These are phyloP conservation scores for Xylaria castorea DNA, from an alignment of 495 filamentous ascomycete species.

Conservation along the genomic window DNA sequence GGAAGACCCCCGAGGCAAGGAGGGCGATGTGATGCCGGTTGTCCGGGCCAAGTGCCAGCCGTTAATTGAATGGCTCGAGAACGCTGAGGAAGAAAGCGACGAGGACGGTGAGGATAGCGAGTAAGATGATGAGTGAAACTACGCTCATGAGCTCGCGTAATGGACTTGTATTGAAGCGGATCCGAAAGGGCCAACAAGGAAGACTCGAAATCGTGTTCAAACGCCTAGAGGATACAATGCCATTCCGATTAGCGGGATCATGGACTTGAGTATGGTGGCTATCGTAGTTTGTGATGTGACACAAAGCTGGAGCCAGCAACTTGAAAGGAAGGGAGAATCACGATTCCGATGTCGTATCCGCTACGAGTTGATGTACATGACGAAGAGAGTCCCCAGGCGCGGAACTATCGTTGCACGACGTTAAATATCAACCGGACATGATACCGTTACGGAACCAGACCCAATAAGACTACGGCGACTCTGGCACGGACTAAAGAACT, in stretches of 20 bases:
- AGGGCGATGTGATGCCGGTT: constrained; percentile 67
- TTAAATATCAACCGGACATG: too few species aligned
- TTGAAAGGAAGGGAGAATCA: neutral
- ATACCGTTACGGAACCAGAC: too few species aligned
- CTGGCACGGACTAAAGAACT: neutral
- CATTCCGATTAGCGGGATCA: neutral
- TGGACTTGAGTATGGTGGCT: neutral
- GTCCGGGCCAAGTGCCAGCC: constrained; percentile 75
- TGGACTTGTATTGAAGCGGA: neutral
- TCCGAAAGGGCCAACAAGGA: neutral
- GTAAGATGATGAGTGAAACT: constrained; percentile 4
- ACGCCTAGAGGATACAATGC: neutral
- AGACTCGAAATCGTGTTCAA: neutral
- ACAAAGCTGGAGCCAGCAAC: neutral
- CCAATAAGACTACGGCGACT: neutral
- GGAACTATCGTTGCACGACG: too few species aligned
- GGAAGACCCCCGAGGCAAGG: constrained; percentile 69
- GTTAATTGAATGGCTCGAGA: constrained; percentile 85
- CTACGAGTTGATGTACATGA: neutral
- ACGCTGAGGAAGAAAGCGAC: constrained; percentile 80
- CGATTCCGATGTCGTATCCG: neutral
- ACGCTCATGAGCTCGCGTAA: neutral
- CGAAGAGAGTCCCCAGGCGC: too few species aligned
- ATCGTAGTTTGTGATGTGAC: neutral
- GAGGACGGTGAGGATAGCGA: constrained; percentile 69